Percentiles rank a stretch among this genome's conserved stretches.
Evolutionary conservation across 768 basidiomycete genomes (phyloP).

Genomic region (Boletus pseudo-olivaceus): DNA sequence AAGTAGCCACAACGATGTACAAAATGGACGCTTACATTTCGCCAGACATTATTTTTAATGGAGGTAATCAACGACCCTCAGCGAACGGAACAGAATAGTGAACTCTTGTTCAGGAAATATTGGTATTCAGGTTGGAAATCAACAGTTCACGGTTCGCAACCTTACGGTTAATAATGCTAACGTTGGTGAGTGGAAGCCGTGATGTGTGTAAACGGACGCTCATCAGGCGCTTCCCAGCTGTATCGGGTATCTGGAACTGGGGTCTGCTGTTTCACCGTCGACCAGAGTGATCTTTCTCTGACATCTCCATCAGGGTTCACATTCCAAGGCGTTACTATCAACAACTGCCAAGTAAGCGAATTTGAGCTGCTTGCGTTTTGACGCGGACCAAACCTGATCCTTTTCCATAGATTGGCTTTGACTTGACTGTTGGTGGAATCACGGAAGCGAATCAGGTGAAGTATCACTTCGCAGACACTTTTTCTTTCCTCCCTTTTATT

Average conservation of each 20-base stretch:
- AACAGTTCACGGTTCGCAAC: slow-evolving; percentile 74
- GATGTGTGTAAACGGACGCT: background rate
- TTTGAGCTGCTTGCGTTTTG: background rate
- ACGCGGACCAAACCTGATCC: background rate
- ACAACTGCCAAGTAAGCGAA: slow-evolving; percentile 30
- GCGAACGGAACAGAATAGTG: background rate
- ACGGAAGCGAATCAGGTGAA: slow-evolving; percentile 32
- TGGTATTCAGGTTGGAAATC: slow-evolving; percentile 73
- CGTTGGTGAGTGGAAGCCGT: slow-evolving; percentile 25
- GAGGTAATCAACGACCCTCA: slow-evolving; percentile 21
- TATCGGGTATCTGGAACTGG: slow-evolving; percentile 40
- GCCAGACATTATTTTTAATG: slow-evolving; percentile 41
- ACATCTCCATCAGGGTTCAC: slow-evolving; percentile 40
- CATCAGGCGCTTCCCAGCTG: slow-evolving; percentile 14
- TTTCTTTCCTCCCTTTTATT: background rate
- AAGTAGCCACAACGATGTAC: slow-evolving; percentile 6
- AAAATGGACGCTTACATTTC: background rate
- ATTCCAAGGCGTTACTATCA: slow-evolving; percentile 49
- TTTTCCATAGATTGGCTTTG: slow-evolving; percentile 40
- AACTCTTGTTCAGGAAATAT: slow-evolving; percentile 32
- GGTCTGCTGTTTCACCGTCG: slow-evolving; percentile 23
- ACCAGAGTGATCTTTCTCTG: background rate
- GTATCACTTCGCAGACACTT: background rate
- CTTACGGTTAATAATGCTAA: slow-evolving; percentile 49
- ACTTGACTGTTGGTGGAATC: slow-evolving; percentile 39